Percentiles rank a stretch among this genome's conserved stretches.
Conservation (phyloP, 2,329 filamentous ascomycete genomes). For the Diaporthe ilicicola region DNA sequence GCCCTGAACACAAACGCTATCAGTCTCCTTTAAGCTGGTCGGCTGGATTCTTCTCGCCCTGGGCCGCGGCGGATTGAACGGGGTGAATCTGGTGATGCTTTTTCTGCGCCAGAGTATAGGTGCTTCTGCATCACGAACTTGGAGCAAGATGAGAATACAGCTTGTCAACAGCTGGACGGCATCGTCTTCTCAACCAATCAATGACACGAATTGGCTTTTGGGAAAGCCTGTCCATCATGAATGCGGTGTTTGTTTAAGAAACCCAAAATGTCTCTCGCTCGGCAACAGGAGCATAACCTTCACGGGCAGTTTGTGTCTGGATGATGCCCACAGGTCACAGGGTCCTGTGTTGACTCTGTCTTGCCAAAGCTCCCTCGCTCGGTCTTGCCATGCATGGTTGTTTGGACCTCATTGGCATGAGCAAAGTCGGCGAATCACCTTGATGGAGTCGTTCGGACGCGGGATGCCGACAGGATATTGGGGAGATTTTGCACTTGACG, state of each 20-base stretch:
- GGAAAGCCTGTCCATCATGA: not conserved
- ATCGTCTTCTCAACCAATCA: not conserved
- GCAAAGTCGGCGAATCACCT: not conserved
- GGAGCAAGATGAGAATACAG: not conserved
- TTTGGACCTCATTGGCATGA: not conserved
- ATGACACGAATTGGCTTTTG: not conserved
- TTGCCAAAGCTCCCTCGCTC: not conserved
- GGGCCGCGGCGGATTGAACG: not conserved
- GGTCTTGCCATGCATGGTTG: not conserved
- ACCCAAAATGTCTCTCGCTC: not conserved
- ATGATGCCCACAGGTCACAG: not conserved
- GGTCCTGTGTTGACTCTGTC: not conserved
- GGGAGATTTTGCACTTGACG: too few species aligned
- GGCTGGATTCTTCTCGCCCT: too few species aligned
- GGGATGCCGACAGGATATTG: too few species aligned
- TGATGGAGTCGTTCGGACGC: too few species aligned
- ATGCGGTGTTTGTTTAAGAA: too few species aligned
- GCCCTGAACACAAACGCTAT: too few species aligned
- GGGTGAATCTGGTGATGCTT: not conserved
- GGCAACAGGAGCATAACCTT: not conserved
- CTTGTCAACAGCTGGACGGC: not conserved
- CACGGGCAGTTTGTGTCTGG: not conserved
- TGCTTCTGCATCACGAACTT: too few species aligned
- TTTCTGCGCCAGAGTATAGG: not conserved
- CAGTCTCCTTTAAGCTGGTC: too few species aligned